phyloP scores from a whole-genome alignment of 768 basidiomycete genomes.

The Tricholoma matsutake region DNA sequence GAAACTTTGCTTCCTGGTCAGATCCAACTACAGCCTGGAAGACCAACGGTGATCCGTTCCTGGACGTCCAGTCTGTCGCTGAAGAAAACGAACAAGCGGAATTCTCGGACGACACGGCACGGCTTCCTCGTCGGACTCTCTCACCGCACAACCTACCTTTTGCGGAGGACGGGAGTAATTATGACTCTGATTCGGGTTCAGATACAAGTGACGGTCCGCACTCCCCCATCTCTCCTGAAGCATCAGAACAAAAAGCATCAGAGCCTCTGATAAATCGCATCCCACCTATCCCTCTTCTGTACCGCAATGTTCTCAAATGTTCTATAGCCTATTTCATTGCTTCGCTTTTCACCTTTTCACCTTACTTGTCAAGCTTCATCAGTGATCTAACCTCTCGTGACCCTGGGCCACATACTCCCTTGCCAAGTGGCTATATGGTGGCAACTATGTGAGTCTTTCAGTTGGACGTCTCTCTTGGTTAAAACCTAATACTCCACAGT shows the following conservation, averaged over 20 bases:
- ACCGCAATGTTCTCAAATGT: conserved; percentile 86
- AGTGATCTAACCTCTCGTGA: conserved; percentile 55
- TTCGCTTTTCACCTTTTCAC: conserved; percentile 90
- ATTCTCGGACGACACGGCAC: background rate
- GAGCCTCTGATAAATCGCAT: conserved; percentile 9
- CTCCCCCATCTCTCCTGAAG: conserved; percentile 3
- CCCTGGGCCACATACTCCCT: conserved; percentile 50
- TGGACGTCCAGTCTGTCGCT: conserved; percentile 5
- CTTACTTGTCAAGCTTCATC: conserved; percentile 66
- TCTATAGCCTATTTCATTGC: conserved; percentile 86
- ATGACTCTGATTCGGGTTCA: conserved; percentile 22
- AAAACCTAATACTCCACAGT: conserved; percentile 30
- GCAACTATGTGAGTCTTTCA: conserved; percentile 76
- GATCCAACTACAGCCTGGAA: background rate
- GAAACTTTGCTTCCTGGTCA: background rate
- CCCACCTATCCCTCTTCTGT: conserved; percentile 45
- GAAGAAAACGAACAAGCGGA: conserved; percentile 1
- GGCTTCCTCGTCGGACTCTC: background rate
- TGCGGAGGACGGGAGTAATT: background rate
- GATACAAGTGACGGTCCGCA: conserved; percentile 11
- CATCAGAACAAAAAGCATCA: conserved; percentile 11
- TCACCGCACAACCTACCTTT: background rate
- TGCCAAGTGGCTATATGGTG: conserved; percentile 86
- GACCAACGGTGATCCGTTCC: conserved; percentile 12
- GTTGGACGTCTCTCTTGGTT: background rate